phyloP scores from a whole-genome alignment of 495 filamentous ascomycete species.

The Trichoderma erinaceum region DNA sequence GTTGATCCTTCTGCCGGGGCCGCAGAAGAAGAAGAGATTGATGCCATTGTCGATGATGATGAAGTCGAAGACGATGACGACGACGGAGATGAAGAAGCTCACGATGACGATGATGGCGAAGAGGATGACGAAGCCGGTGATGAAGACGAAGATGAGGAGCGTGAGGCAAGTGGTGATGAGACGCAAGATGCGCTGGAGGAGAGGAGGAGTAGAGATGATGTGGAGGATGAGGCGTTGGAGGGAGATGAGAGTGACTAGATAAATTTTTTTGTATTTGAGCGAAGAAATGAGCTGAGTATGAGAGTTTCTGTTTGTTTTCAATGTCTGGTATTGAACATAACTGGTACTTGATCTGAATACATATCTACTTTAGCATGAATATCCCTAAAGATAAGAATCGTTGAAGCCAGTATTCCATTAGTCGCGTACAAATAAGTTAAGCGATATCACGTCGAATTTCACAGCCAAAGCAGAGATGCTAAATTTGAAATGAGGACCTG shows the following conservation, averaged over 20 bases:
- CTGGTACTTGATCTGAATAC: neutral
- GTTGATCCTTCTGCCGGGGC: constrained; percentile 18
- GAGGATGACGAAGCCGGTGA: constrained; percentile 46
- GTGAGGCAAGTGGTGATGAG: constrained; percentile 34
- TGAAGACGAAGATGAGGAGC: constrained; percentile 40
- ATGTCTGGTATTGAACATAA: neutral
- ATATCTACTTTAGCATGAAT: neutral
- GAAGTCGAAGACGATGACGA: constrained; percentile 19
- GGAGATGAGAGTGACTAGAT: constrained; percentile 50
- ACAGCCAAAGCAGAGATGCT: too few species aligned
- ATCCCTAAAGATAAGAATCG: too few species aligned
- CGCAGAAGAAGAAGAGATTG: constrained; percentile 41
- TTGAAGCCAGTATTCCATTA: too few species aligned
- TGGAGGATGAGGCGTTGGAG: constrained; percentile 57
- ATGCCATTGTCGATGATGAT: constrained; percentile 25
- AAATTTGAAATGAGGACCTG: too few species aligned
- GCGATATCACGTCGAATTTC: too few species aligned
- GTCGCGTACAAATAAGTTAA: too few species aligned
- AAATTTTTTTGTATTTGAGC: neutral
- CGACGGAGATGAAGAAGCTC: constrained; percentile 27
- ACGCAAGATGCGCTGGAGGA: constrained; percentile 35
- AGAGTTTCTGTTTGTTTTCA: neutral
- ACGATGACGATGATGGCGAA: constrained; percentile 47
- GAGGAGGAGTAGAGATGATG: constrained; percentile 42
- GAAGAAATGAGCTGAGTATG: neutral